Conservation (phyloP, 2,329 filamentous ascomycete genomes). For the Lecanoromycetidae sp. region DNA sequence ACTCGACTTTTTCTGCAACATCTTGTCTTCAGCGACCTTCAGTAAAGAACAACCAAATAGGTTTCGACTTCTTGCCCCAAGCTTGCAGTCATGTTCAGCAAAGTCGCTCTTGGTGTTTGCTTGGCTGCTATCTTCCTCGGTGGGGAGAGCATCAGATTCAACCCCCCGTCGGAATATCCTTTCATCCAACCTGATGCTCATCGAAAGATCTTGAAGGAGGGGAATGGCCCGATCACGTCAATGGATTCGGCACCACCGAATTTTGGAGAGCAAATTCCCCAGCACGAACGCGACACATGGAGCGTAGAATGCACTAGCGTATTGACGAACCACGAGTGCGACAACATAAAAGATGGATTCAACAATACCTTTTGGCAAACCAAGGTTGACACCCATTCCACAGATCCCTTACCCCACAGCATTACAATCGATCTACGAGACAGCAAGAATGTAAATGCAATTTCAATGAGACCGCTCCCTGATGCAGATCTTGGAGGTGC, state of each 20-base stretch:
- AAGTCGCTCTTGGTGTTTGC: not conserved
- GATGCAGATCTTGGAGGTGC: conserved; percentile 2
- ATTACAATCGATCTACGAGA: not conserved
- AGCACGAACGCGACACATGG: not conserved
- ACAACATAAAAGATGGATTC: not conserved
- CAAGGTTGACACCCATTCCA: not conserved
- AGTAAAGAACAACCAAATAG: too few relatives aligned
- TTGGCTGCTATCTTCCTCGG: not conserved
- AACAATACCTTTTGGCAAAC: conserved; percentile 1
- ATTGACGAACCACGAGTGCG: not conserved
- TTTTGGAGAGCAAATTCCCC: not conserved
- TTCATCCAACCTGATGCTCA: not conserved
- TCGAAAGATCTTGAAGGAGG: not conserved
- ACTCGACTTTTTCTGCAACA: not conserved
- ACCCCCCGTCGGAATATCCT: not conserved
- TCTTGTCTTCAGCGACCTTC: too few relatives aligned
- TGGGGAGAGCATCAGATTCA: not conserved
- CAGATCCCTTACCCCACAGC: not conserved
- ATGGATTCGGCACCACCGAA: not conserved
- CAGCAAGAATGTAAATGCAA: conserved; percentile 3
- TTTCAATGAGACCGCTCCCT: conserved; percentile 3
- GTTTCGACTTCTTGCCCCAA: not conserved
- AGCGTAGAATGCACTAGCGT: not conserved
- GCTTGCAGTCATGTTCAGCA: not conserved
- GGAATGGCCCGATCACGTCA: not conserved